These are phyloP conservation scores for Astragalus glycyphyllos DNA, from an alignment of 306 rosid species.

Conservation along the genomic window DNA sequence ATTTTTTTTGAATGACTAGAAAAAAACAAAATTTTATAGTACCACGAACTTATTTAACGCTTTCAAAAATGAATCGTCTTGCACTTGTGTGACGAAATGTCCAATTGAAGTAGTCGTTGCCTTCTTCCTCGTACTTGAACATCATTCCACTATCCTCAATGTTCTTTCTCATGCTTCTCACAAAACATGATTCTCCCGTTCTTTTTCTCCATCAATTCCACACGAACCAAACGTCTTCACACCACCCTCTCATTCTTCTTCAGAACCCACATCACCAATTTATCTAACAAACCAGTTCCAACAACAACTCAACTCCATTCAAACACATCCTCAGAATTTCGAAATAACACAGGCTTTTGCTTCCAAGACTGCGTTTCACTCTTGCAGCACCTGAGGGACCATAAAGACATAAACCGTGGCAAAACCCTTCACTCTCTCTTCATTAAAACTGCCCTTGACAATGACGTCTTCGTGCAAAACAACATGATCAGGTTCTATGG, in stretches of 20 bases:
- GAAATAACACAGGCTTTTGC: slow-evolving; percentile 33
- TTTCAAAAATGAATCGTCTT: too few relatives aligned
- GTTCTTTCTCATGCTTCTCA: neutral
- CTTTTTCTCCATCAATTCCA: neutral
- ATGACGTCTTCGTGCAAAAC: slow-evolving; percentile 51
- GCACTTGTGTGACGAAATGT: neutral
- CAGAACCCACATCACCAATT: slow-evolving; percentile 25
- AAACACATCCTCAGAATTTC: neutral
- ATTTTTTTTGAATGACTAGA: too few relatives aligned
- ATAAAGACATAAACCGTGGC: slow-evolving; percentile 35
- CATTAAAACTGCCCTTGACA: slow-evolving; percentile 46
- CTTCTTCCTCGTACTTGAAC: neutral
- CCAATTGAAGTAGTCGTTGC: too few relatives aligned
- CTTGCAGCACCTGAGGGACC: slow-evolving; percentile 45
- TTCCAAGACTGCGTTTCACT: slow-evolving; percentile 47
- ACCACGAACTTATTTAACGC: too few relatives aligned
- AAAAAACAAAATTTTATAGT: too few relatives aligned
- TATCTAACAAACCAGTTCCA: slow-evolving; percentile 10
- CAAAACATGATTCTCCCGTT: slow-evolving; percentile 24
- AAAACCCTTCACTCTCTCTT: slow-evolving; percentile 47
- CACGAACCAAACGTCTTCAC: slow-evolving; percentile 25
- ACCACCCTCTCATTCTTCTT: slow-evolving; percentile 16
- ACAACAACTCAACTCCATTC: slow-evolving; percentile 16
- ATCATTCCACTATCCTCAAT: neutral
- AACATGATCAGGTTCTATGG: slow-evolving; percentile 48